Evolutionary conservation across 2,329 filamentous ascomycete species (phyloP), one percentile per base, ranked within the genome.

Genomic region (Ophiognomonia clavigignenti-juglandacearum): DNA sequence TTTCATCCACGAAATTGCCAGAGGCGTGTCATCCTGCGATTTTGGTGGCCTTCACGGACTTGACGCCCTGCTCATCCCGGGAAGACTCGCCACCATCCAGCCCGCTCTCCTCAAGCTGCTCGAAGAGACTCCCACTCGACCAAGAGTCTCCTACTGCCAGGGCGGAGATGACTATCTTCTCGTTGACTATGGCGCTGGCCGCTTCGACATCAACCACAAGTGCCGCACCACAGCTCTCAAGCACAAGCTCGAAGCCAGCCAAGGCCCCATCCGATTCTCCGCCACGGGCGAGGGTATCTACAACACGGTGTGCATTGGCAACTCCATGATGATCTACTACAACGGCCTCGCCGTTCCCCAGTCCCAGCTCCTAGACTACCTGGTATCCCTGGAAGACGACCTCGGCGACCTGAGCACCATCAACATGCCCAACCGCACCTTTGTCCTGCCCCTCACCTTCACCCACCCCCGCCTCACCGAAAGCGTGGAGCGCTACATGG

Each of bases 161-260:
- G 68, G 67, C 39, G 69, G 66, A 19, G 71, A 74, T 44, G 74
- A 79, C 45, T 75, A 76, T 50, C 54, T 82, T 3, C 62, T 83
- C 8, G 65, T 82, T 11, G 78, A 82, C 50, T 82, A 80, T 48
- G 78, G 78, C 19, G 63, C 75, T 27, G 76, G 77, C 16, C 61
- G 66, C 1, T 78, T 79, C 51, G 70, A 82, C 50, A 64, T 82
- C 47, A 78, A 81, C 57, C 70, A 80, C 59, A 66, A 74, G 22
- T 79, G 75, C 57, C 68, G 77, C 37, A 72, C 75, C 14, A 78
- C 74, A 3, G 73, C 73, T 0, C 64, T 80, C 2, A 73, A 76
- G 43, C 71, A 72, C 38, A 66, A 69, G 6, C 55, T 80, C n/a
- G 53, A 55, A 24, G 58, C 66, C 51, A 54, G 50, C 18, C 60